phyloP scores from a whole-genome alignment of 1,284 basidiomycete genomes.

The Rhodotorula sp. region DNA sequence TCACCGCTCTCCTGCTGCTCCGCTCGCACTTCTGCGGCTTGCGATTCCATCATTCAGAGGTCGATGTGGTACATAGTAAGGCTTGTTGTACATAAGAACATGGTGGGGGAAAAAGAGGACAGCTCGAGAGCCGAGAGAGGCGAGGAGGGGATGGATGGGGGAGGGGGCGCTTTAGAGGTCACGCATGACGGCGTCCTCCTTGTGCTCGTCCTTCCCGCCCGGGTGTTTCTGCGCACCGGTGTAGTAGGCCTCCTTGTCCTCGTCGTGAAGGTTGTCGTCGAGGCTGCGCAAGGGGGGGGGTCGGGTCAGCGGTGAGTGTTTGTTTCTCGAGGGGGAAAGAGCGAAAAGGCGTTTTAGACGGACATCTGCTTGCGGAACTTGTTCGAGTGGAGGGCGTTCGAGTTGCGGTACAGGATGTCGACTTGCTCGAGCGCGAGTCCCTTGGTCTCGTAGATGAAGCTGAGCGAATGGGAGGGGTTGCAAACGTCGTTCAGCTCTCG shows the following conservation, averaged over 20 bases:
- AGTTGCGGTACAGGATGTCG: constrained; percentile 60
- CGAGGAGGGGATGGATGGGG: too few relatives aligned
- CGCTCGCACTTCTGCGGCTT: too few relatives aligned
- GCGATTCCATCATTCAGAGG: too few relatives aligned
- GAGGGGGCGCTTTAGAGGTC: constrained; percentile 1
- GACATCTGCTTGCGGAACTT: constrained; percentile 50
- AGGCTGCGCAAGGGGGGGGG: constrained; percentile 26
- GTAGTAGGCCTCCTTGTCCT: constrained; percentile 13
- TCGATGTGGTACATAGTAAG: too few relatives aligned
- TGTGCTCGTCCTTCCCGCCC: not conserved
- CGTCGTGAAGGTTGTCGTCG: constrained; percentile 41
- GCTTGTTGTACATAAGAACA: too few relatives aligned
- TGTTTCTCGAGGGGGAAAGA: too few relatives aligned
- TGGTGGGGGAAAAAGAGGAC: too few relatives aligned
- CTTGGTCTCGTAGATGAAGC: constrained; percentile 58
- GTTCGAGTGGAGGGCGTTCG: constrained; percentile 35
- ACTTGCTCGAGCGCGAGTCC: constrained; percentile 67
- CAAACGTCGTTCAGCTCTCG: constrained; percentile 45
- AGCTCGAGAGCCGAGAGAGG: too few relatives aligned
- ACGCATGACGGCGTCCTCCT: constrained; percentile 14
- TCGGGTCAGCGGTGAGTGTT: too few relatives aligned
- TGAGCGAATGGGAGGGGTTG: constrained; percentile 60
- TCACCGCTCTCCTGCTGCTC: too few relatives aligned
- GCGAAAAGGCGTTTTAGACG: not conserved
- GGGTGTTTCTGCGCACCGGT: constrained; percentile 2